phyloP scores from a whole-genome alignment of 768 basidiomycete species.

The Psilocybe subaeruginosa region DNA sequence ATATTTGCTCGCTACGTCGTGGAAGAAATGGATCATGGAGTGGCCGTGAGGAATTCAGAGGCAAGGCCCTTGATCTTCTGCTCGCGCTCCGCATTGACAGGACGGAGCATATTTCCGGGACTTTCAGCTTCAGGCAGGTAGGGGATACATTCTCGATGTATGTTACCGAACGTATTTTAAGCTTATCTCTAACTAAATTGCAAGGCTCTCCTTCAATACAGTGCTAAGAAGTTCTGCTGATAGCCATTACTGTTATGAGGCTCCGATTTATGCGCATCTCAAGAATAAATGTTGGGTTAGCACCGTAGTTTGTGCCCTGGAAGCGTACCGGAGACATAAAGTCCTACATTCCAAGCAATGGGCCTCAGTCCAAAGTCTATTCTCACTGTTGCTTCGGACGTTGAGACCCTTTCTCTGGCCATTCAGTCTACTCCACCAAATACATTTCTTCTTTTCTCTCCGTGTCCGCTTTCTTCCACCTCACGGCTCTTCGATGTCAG shows the following conservation, averaged over 20 bases:
- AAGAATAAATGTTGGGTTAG: too few species aligned
- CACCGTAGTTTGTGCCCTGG: too few species aligned
- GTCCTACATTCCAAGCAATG: neutral
- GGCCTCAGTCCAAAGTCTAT: neutral
- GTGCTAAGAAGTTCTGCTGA: too few species aligned
- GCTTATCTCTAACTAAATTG: neutral
- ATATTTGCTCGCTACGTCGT: neutral
- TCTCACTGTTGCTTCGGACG: neutral
- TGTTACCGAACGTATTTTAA: neutral
- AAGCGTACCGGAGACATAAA: too few species aligned
- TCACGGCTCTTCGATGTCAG: slow-evolving; percentile 21
- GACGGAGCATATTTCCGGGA: neutral
- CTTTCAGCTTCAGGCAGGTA: too few species aligned
- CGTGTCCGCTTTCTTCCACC: neutral
- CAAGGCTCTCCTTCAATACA: neutral
- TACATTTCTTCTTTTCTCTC: neutral
- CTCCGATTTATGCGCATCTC: too few species aligned
- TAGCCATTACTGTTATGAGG: too few species aligned
- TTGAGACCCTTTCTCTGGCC: neutral
- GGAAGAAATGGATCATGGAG: neutral
- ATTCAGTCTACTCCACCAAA: neutral
- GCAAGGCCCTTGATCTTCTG: neutral
- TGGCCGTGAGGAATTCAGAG: neutral
- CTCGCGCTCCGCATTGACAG: neutral
- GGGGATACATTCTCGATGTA: neutral